Conservation (phyloP, 495 filamentous ascomycete genomes). For the Trichoderma asperelloides region DNA sequence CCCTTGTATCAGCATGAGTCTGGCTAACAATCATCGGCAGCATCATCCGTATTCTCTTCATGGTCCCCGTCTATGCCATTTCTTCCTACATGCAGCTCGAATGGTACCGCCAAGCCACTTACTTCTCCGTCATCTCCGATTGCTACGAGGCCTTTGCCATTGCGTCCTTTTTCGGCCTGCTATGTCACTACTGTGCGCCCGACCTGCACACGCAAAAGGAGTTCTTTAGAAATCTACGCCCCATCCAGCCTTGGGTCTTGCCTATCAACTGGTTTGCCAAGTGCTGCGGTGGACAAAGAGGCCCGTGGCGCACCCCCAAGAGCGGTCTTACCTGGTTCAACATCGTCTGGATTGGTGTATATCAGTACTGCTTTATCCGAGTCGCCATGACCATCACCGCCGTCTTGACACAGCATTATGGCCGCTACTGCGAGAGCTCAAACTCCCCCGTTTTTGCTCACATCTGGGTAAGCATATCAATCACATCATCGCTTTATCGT, state of each 20-base stretch:
- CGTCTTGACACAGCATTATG: constrained; percentile 59
- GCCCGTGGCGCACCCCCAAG: constrained; percentile 61
- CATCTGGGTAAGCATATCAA: constrained; percentile 60
- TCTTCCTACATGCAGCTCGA: constrained; percentile 70
- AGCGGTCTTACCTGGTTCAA: constrained; percentile 95
- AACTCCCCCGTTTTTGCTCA: constrained; percentile 71
- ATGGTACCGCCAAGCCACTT: constrained; percentile 73
- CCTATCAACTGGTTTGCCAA: constrained; percentile 61
- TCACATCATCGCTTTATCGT: not conserved
- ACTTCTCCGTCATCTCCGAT: constrained; percentile 72
- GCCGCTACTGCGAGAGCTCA: constrained; percentile 69
- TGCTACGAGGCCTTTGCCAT: constrained; percentile 93
- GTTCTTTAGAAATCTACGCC: constrained; percentile 61
- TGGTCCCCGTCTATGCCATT: constrained; percentile 78
- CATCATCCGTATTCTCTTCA: constrained; percentile 85
- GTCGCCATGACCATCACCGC: constrained; percentile 77
- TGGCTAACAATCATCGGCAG: constrained; percentile 21
- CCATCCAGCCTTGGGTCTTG: constrained; percentile 65
- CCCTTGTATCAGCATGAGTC: not conserved
- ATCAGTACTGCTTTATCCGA: constrained; percentile 84
- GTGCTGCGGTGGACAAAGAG: constrained; percentile 56
- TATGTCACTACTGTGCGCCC: constrained; percentile 77
- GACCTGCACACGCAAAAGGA: constrained; percentile 79
- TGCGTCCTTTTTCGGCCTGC: constrained; percentile 79
- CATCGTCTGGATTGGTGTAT: constrained; percentile 77